phyloP scores from a whole-genome alignment of 2,329 filamentous ascomycete species.

The Aureobasidium melanogenum region DNA sequence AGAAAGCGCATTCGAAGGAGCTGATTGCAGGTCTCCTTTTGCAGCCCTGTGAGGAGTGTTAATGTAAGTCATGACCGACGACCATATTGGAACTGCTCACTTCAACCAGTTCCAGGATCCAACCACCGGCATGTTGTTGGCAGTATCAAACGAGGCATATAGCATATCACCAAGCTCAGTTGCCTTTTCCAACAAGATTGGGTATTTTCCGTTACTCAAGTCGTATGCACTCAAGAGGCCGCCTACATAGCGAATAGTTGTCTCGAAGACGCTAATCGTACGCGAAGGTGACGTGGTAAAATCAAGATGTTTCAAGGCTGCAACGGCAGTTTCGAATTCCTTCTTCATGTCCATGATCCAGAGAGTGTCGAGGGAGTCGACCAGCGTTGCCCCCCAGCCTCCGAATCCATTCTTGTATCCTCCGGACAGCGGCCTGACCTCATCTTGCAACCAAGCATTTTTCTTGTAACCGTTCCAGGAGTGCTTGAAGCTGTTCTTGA shows the following conservation, averaged over 20 bases:
- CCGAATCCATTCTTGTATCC: conserved; percentile 71
- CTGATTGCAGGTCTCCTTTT: conserved; percentile 21
- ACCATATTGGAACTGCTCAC: not conserved
- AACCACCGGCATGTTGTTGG: conserved; percentile 56
- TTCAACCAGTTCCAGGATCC: conserved; percentile 48
- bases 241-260: conserved; percentile 62
- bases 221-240: conserved; percentile 63
- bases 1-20: conserved; percentile 29
- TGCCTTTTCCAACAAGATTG: conserved; percentile 52
- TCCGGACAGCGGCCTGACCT: conserved; percentile 59
- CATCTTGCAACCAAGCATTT: conserved; percentile 78
- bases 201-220: conserved; percentile 46
- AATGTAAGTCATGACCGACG: not conserved
- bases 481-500: conserved; percentile 66
- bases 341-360: conserved; percentile 62
- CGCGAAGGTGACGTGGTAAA: conserved; percentile 44
- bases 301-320: conserved; percentile 50
- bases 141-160: conserved; percentile 59
- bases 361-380: conserved; percentile 67
- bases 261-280: conserved; percentile 60
- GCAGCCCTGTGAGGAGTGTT: conserved; percentile 10
- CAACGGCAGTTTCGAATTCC: conserved; percentile 57
- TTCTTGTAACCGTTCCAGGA: conserved; percentile 77
- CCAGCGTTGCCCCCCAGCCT: conserved; percentile 81
- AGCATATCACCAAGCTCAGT: conserved; percentile 55